Evolutionary conservation across 2,329 filamentous ascomycete species (phyloP).

Genomic region (Clonostachys byssicola): DNA sequence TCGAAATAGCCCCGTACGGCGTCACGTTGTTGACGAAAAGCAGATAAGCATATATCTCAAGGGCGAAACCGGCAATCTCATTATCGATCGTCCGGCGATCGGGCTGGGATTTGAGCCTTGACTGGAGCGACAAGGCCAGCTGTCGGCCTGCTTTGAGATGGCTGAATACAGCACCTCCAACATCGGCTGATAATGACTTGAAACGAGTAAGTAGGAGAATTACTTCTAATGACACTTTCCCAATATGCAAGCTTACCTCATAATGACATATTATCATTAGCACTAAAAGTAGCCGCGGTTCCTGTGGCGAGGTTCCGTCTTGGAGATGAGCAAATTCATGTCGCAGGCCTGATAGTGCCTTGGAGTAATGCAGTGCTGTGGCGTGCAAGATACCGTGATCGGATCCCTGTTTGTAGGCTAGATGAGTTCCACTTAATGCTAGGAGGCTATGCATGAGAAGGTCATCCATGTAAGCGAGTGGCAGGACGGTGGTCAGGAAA

Average conservation of each 20-base stretch:
- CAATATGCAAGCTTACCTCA: not conserved
- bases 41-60: constrained; percentile 3
- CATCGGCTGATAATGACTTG: constrained; percentile 1
- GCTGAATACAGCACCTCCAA: constrained; percentile 1
- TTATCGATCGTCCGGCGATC: not conserved
- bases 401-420: not conserved
- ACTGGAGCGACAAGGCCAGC: constrained; percentile 1
- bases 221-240: too few species aligned
- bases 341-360: constrained; percentile 1
- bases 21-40: constrained; percentile 1
- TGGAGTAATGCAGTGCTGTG: constrained; percentile 2
- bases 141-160: constrained; percentile 3
- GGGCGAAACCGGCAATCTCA: constrained; percentile 1
- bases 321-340: not conserved
- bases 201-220: not conserved
- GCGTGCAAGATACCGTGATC: not conserved
- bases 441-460: constrained; percentile 6
- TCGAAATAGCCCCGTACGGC: not conserved
- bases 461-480: constrained; percentile 3
- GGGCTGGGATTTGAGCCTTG: not conserved
- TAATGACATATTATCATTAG: constrained; percentile 3
- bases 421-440: constrained; percentile 2
- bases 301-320: constrained; percentile 1
- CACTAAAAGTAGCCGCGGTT: constrained; percentile 2
- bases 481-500: constrained; percentile 2